Evolutionary conservation across 768 basidiomycete genomes (phyloP), one percentile per base, ranked within the genome.

Genomic region (Russula sp.): DNA sequence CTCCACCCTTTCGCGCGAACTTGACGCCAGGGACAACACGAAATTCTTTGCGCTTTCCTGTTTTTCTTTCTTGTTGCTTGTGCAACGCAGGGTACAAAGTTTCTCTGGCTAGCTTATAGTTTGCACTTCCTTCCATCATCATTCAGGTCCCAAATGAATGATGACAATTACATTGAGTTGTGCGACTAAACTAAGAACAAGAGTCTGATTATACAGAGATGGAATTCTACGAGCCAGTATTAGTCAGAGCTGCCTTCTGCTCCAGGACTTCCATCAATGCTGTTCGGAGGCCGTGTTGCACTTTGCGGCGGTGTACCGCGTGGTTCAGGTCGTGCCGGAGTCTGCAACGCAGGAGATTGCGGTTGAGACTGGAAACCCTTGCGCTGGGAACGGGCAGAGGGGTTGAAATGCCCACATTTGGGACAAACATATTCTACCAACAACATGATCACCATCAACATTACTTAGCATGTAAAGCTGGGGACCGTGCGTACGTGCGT

Each of bases 391-490:
- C 71, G 72, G 7, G 66, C 65, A 16, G 80, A 77, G 6, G 78
- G 74, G 68, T 96, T 95, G 73, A 95, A 90, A 73, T 87, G 83
- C 8, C 85, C 85, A 70, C 93, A 96, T 70, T 90, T 91, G 0
- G 85, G 88, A 71, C 93, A 96, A 29, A 83, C 73, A 67, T 92
- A 96, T 75, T 93, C 93, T 95, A 68, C 16, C 42, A 43, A 20
- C 35, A 16, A 46, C 39, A 66, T 46, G 20, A 38, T n/a, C 45
- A 43, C 11, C 49, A 6, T 47, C 42, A 63, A 43, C 11, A 20
- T 35, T 56, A 20, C 58, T 41, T 49, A 49, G 34, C 14, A 22
- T 39, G 45, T 14, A 18, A 46, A 49, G 20, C 10, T 29, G 34
- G 45, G 25, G 48, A 41, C 25, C 38, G 20, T n/a, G 84, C 91